Base-by-base conservation (phyloP, 176 grass and related monocot genomes). In the Phoenix dactylifera region DNA sequence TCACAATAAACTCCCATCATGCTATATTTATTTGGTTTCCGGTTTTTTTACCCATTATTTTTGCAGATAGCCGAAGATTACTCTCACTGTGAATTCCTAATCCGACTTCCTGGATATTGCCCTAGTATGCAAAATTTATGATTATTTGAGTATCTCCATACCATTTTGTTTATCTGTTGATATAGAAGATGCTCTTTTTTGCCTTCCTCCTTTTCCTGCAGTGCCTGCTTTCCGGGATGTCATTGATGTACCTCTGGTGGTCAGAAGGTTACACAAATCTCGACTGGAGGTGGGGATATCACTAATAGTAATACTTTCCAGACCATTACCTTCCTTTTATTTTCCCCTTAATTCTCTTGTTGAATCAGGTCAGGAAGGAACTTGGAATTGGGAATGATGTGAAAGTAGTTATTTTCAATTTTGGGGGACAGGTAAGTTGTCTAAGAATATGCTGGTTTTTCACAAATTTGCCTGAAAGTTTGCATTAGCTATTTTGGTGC, bases 361-460 rank as follows among this genome's bases (percentile, higher is more conserved):
- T 68, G 20, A 72, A 73, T 71, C 26, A 97, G 93, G 81, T 97
- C 54, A 83, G 87, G 59, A 80, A 83, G 63, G 81, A 88, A 83
- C 74, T 97, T 22, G 87, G 87, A 69, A 97, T 97, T 56, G 62
- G 72, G 59, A 67, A 97, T 66, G 81, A 92, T 80, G 79, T 83
- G 58, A 97, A 97, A 77, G 76, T 97, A 51, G 72, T 97, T 58
- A 92, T 97, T 74, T 97, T 97, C 75, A 97, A 97, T 67, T 97
- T 97, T 70, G 93, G 87, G 51, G 93, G 93, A 70, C 93, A 97
- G 87, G 93, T 97, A 63, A 10, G 24, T 28, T 52, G 15, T 22
- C 26, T 4, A 67, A 67, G 10, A 22, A 18, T 30, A 30, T 30
- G 28, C 9, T 44, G 10, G 0, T 44, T 44, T 44, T 12, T 2